A percentile compares a stretch with the other conserved stretches of the same genome.
phyloP scores from a whole-genome alignment of 257 asterid species.

The Mentha longifolia region DNA sequence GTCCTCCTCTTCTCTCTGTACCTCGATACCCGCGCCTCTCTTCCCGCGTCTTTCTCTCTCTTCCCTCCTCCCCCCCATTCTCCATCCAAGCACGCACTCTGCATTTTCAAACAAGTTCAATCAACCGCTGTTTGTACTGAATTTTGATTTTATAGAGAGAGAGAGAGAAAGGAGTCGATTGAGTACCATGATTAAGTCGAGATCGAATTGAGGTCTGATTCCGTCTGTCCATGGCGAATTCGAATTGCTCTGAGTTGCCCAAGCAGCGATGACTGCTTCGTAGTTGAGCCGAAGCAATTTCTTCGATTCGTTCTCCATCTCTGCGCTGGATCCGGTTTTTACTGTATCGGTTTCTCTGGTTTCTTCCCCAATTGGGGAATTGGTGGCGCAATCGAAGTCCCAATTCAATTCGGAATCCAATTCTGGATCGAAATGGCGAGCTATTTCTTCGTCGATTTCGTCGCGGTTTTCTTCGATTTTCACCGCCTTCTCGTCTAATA shows the following conservation, averaged over 20 bases:
- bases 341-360: neutral
- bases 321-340: neutral
- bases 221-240: slow-evolving; percentile 63
- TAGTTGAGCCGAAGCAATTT: slow-evolving; percentile 58
- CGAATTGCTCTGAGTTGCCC: slow-evolving; percentile 55
- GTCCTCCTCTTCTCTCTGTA: slow-evolving; percentile 78
- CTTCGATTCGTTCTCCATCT: slow-evolving; percentile 26
- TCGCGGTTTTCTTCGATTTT: slow-evolving; percentile 52
- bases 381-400: slow-evolving; percentile 44
- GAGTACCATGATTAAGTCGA: slow-evolving; percentile 51
- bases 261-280: slow-evolving; percentile 65
- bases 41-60: slow-evolving; percentile 42
- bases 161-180: neutral
- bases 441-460: slow-evolving; percentile 41
- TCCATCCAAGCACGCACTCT: slow-evolving; percentile 28
- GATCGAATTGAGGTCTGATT: slow-evolving; percentile 49
- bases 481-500: slow-evolving; percentile 27
- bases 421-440: slow-evolving; percentile 52
- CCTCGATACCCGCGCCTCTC: slow-evolving; percentile 71
- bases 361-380: slow-evolving; percentile 22
- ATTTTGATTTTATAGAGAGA: neutral
- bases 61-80: neutral
- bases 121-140: too few relatives aligned
- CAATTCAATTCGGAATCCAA: slow-evolving; percentile 51
- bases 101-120: neutral